Percentiles rank a stretch among this genome's conserved stretches.
These are phyloP conservation scores for Paracorniculantispora psalliotae DNA, from an alignment of 2,329 filamentous ascomycete species.

Conservation along the genomic window DNA sequence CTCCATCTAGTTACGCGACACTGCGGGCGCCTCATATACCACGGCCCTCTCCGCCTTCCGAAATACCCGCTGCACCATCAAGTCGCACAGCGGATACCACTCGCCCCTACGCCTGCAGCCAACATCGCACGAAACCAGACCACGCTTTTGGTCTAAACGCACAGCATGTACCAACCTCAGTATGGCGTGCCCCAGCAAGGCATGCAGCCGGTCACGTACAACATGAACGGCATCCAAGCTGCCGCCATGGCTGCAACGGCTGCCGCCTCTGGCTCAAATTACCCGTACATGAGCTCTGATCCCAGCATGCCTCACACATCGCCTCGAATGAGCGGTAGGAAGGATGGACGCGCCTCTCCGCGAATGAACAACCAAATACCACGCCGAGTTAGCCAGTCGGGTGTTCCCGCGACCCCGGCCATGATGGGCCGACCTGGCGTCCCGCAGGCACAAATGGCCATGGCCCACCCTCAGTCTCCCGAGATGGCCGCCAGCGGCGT, in stretches of 20 bases:
- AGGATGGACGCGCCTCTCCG: conserved; percentile 70
- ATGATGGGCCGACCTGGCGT: conserved; percentile 67
- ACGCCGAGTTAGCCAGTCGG: conserved; percentile 71
- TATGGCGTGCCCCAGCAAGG: conserved; percentile 68
- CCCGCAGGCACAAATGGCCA: conserved; percentile 56
- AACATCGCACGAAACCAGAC: conserved; percentile 21
- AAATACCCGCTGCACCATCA: conserved; percentile 9
- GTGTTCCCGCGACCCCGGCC: conserved; percentile 66
- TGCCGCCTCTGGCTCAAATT: conserved; percentile 77
- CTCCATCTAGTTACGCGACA: not conserved
- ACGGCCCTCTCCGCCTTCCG: conserved; percentile 11
- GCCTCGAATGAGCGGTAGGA: conserved; percentile 69
- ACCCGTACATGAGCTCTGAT: conserved; percentile 69
- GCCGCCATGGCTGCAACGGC: conserved; percentile 91
- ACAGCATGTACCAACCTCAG: conserved; percentile 67
- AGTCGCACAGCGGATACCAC: conserved; percentile 5
- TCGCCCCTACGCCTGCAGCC: not conserved
- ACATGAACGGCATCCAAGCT: conserved; percentile 76
- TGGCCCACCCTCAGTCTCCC: conserved; percentile 68
- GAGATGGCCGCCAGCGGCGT: conserved; percentile 68
- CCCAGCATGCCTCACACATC: conserved; percentile 65
- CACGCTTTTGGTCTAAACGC: conserved; percentile 22
- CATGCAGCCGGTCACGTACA: conserved; percentile 65
- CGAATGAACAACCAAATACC: conserved; percentile 63
- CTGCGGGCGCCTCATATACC: conserved; percentile 8